Evolutionary conservation across 2,329 filamentous ascomycete genomes (phyloP).

Genomic region (Coniochaeta sp.): DNA sequence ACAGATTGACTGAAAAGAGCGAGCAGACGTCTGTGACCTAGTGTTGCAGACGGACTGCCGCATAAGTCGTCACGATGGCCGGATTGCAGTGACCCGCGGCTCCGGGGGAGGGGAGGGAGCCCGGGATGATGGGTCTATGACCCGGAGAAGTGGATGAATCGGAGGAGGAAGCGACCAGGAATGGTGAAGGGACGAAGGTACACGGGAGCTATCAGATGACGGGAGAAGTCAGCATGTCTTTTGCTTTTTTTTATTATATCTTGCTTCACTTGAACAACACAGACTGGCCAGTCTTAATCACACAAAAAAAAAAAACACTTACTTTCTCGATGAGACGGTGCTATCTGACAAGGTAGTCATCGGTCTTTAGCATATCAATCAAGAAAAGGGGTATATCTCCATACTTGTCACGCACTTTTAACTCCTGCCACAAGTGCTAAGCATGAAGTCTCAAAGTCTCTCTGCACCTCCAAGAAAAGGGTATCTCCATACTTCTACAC

Average conservation of each 20-base stretch:
- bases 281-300: no score
- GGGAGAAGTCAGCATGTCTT: no score
- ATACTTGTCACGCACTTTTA: neutral
- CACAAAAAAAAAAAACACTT: no score
- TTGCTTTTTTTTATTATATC: no score
- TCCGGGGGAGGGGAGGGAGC: neutral
- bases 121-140: neutral
- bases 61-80: neutral
- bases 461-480: no score
- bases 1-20: neutral
- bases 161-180: neutral
- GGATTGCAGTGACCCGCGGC: neutral
- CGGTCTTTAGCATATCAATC: neutral
- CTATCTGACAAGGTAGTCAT: neutral
- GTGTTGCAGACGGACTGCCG: neutral
- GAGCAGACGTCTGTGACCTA: neutral
- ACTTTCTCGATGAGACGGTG: neutral
- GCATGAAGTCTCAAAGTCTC: neutral
- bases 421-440: neutral
- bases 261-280: no score
- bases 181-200: no score
- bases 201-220: no score
- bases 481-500: no score
- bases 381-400: slow-evolving; percentile 1
- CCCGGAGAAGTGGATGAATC: neutral